phyloP scores from a whole-genome alignment of 176 grass and related monocot genomes.

The Bothriochloa decipiens region DNA sequence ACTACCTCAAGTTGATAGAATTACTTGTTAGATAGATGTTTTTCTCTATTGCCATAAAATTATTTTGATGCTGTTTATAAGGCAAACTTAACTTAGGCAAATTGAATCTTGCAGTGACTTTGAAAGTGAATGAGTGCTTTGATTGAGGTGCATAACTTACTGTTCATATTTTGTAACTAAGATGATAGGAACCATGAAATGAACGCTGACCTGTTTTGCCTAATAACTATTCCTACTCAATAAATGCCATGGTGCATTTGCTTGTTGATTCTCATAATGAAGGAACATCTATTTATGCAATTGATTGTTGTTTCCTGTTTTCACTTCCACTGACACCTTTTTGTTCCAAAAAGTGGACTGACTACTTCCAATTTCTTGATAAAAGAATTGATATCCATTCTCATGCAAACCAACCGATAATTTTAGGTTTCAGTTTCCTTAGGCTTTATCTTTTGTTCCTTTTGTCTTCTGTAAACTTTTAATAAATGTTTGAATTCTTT shows the following conservation, averaged over 20 bases:
- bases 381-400: conserved; percentile 10
- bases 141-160: background rate
- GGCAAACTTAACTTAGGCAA: background rate
- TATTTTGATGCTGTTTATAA: background rate
- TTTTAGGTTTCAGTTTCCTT: background rate
- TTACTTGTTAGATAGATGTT: background rate
- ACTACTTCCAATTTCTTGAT: background rate
- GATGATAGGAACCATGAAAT: too few relatives aligned
- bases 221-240: background rate
- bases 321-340: background rate
- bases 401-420: background rate
- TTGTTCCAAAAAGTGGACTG: background rate
- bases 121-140: background rate
- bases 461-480: conserved; percentile 10
- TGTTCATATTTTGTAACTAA: conserved; percentile 2
- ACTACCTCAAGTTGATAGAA: background rate
- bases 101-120: background rate
- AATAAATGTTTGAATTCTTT: conserved; percentile 23
- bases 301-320: background rate
- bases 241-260: background rate
- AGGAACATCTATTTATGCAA: conserved; percentile 16
- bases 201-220: background rate
- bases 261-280: conserved; percentile 1
- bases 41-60: background rate
- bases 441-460: background rate